phyloP scores from a whole-genome alignment of 148 eudicot species.

The Rhododendron molle region DNA sequence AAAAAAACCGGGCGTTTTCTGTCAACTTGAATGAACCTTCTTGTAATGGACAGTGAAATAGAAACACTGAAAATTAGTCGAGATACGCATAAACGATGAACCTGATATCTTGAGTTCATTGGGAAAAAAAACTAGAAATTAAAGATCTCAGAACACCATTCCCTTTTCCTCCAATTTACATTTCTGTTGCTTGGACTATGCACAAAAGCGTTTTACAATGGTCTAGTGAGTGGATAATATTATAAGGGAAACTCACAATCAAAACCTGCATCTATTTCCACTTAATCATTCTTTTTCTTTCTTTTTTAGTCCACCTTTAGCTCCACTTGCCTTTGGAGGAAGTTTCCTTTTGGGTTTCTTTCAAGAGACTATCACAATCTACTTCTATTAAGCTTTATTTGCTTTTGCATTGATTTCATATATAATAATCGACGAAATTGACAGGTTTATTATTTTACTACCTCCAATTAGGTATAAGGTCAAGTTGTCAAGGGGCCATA shows the following conservation, averaged over 20 bases:
- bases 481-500: neutral
- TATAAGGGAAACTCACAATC: neutral
- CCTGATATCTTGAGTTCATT: too few species aligned
- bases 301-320: neutral
- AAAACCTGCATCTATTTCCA: neutral
- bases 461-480: slow-evolving; percentile 9
- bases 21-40: too few species aligned
- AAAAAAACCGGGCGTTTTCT: too few species aligned
- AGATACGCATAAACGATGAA: too few species aligned
- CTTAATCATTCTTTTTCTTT: neutral
- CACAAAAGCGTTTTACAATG: neutral
- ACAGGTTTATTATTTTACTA: neutral
- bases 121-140: neutral
- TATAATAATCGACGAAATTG: neutral
- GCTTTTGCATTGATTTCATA: neutral
- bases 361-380: neutral
- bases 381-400: neutral
- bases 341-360: neutral
- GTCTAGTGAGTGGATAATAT: neutral
- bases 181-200: neutral
- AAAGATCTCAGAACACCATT: neutral
- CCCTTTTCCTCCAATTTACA: neutral
- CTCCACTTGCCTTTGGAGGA: neutral
- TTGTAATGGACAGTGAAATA: too few species aligned
- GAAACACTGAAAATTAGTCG: too few species aligned